Evolutionary conservation across 352 stramenopile genomes (phyloP).

Genomic region (Pythium aphanidermatum): DNA sequence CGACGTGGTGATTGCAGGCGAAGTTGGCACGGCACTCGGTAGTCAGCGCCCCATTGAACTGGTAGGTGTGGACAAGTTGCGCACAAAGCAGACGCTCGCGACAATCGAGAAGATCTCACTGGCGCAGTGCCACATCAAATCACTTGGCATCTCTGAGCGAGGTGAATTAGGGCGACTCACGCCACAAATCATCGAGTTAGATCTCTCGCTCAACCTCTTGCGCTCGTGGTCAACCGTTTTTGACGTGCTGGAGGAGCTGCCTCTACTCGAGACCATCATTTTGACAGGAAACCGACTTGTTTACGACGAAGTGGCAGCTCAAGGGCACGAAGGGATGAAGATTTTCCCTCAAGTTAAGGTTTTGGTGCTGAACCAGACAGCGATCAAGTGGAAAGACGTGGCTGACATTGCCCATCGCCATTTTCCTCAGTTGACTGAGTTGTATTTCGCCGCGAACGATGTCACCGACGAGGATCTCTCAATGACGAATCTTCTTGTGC

Average conservation of each 20-base stretch:
- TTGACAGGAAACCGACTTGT: constrained; percentile 59
- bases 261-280: constrained; percentile 62
- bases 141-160: constrained; percentile 19
- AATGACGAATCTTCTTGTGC: background rate
- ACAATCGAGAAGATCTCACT: constrained; percentile 78
- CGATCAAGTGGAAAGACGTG: constrained; percentile 29
- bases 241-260: constrained; percentile 39
- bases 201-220: constrained; percentile 75
- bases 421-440: constrained; percentile 48
- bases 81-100: constrained; percentile 50
- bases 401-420: constrained; percentile 34
- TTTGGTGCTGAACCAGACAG: constrained; percentile 68
- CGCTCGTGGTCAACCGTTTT: constrained; percentile 47
- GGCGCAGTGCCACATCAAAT: constrained; percentile 43
- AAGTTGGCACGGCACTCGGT: constrained; percentile 62
- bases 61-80: constrained; percentile 59
- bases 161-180: constrained; percentile 31
- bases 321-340: constrained; percentile 1
- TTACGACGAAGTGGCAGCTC: constrained; percentile 11
- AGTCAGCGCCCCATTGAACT: constrained; percentile 73
- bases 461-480: constrained; percentile 38
- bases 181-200: constrained; percentile 59
- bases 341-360: constrained; percentile 36
- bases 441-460: constrained; percentile 56
- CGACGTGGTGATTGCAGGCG: constrained; percentile 43